Conservation (phyloP, 768 basidiomycete species). For the Omphalotus guepiniiformis region DNA sequence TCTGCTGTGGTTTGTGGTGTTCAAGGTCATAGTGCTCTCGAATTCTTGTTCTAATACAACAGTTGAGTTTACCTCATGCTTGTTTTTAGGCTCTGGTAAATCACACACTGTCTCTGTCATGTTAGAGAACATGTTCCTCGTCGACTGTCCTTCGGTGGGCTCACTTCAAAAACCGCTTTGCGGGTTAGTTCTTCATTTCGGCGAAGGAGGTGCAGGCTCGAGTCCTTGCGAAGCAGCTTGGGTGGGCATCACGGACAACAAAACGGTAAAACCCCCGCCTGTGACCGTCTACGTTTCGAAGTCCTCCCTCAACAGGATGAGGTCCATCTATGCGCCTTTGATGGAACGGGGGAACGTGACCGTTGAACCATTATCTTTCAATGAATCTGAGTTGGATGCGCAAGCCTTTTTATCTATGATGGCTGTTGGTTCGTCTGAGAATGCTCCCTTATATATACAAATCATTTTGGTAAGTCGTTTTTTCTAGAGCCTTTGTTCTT, state of each 20-base stretch:
- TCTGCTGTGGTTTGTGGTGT: constrained; percentile 76
- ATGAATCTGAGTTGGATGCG: constrained; percentile 61
- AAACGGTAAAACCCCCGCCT: constrained; percentile 26
- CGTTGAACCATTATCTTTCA: constrained; percentile 53
- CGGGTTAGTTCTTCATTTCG: constrained; percentile 66
- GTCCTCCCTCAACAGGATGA: constrained; percentile 60
- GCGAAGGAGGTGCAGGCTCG: constrained; percentile 56
- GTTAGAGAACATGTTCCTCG: constrained; percentile 67
- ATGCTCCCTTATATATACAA: constrained; percentile 67
- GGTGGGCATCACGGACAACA: constrained; percentile 35
- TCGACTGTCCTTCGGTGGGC: constrained; percentile 46
- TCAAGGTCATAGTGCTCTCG: constrained; percentile 45
- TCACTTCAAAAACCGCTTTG: constrained; percentile 47
- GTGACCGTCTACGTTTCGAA: constrained; percentile 55
- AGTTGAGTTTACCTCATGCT: not conserved
- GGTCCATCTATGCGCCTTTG: constrained; percentile 48
- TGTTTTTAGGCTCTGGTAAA: constrained; percentile 56
- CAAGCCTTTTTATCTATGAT: constrained; percentile 71
- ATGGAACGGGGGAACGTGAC: constrained; percentile 34
- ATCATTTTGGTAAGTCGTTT: constrained; percentile 50
- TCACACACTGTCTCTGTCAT: constrained; percentile 68
- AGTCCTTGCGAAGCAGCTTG: constrained; percentile 67
- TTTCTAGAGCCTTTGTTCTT: not conserved
- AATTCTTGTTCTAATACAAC: not conserved
- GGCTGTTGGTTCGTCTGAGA: constrained; percentile 59